Evolutionary conservation across 2,329 filamentous ascomycete genomes (phyloP), one percentile per base, ranked within the genome.

Genomic region (Ceratocystis cacaofunesta): DNA sequence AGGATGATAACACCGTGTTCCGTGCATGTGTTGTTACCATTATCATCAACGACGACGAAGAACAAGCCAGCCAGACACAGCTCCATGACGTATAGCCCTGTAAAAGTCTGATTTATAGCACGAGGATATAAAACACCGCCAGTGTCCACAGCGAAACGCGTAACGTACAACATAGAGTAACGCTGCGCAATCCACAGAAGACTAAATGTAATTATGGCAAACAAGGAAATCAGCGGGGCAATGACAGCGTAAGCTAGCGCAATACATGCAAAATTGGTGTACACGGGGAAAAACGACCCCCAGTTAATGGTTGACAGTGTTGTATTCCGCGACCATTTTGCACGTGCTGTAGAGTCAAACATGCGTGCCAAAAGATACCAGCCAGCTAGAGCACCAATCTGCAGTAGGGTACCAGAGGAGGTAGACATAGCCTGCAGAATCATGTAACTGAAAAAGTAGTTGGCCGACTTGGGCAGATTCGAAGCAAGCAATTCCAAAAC

Each of bases 401-500:
- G 94, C 12, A 96, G 78, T 3, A 97, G 78, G 0, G 90, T 92
- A 74, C 89, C 91, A 1, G 92, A 92, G 74, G 91, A 96, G 68
- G 90, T 91, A 68, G 90, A 91, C 70, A 97, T 80, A 0, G 92
- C 90, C 72, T 97, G 94, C 8, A 99, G 85, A 72, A 96, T 87
- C 85, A 99, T 92, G 81, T 99, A 99, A 0, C 90, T 92, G 79
- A 96, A 97, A 78, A 97, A 99, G 75, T 97, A 99, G 73, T 96
- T 96, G 70, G 90, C 88, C 0, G 92, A 87, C 70, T 85, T 88
- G 1, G 94, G 94, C 4, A 99, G 78, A 68, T 92, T 94, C 10
- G 79, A 74, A 0, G 92, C 92, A 32, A 99, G 77, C 0, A 88
- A 79, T 19, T 83, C 74, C 0, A 94, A 84, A 66, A 95, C 83